These are phyloP conservation scores for Nannizziopsis barbatae DNA, from an alignment of 2,329 filamentous ascomycete species.

Conservation along the genomic window DNA sequence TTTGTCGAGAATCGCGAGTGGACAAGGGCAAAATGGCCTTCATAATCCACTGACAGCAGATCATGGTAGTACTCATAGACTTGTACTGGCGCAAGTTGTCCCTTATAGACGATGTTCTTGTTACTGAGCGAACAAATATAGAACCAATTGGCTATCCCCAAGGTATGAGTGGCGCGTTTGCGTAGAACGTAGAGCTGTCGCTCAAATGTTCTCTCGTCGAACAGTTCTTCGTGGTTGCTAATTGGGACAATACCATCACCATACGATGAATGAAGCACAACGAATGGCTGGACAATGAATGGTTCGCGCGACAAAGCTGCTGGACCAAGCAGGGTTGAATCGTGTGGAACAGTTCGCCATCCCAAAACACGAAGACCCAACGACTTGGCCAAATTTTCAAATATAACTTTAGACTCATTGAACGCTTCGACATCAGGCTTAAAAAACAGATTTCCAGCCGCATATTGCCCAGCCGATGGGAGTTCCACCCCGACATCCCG, in stretches of 20 bases:
- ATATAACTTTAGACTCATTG: conserved; percentile 79
- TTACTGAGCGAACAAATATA: conserved; percentile 93
- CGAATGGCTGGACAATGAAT: conserved; percentile 87
- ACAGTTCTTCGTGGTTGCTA: conserved; percentile 63
- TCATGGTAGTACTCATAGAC: conserved; percentile 98
- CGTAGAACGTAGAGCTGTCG: conserved; percentile 86
- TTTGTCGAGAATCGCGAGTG: conserved; percentile 98
- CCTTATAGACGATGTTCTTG: conserved; percentile 99
- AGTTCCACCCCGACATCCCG: conserved; percentile 79
- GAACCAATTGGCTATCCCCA: conserved; percentile 96
- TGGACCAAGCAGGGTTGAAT: conserved; percentile 84
- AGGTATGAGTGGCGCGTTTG: conserved; percentile 88
- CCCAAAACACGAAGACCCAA: conserved; percentile 83
- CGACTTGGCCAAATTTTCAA: conserved; percentile 85
- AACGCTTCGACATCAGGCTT: conserved; percentile 87
- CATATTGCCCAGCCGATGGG: conserved; percentile 83
- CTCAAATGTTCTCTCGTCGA: conserved; percentile 80
- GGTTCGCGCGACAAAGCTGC: conserved; percentile 90
- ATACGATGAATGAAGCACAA: conserved; percentile 77
- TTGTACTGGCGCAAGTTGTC: conserved; percentile 83
- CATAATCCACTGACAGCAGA: conserved; percentile 90
- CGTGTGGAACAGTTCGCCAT: conserved; percentile 90
- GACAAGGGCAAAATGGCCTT: conserved; percentile 91
- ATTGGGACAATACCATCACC: conserved; percentile 69
- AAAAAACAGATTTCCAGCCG: conserved; percentile 95